Conservation (phyloP, 2,329 filamentous ascomycete genomes). For the Epichloe baconii region DNA sequence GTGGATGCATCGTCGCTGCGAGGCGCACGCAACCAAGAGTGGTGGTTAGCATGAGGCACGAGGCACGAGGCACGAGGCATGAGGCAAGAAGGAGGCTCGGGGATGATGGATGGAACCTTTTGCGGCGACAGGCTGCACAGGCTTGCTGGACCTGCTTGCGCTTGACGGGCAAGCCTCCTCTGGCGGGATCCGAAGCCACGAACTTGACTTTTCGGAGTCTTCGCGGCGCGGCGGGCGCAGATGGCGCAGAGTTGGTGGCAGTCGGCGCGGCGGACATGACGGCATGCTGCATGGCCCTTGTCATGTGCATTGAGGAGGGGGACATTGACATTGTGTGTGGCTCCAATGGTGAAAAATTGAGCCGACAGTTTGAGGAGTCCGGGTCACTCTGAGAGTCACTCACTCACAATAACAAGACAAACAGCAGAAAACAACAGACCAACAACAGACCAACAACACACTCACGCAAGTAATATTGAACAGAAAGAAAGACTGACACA, state of each 20-base stretch:
- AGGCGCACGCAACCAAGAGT: conserved; percentile 1
- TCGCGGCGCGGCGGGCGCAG: conserved; percentile 4
- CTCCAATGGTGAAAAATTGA: neutral
- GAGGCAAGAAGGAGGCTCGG: neutral
- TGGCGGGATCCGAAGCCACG: conserved; percentile 37
- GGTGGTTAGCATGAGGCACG: neutral
- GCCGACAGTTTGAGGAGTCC: no score
- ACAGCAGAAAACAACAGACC: no score
- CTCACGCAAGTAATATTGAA: no score
- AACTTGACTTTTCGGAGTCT: conserved; percentile 39
- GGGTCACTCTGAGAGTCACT: neutral
- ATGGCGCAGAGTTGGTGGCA: conserved; percentile 1
- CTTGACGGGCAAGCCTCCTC: conserved; percentile 41
- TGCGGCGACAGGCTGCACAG: conserved; percentile 40
- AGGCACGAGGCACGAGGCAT: neutral
- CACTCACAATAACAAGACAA: no score
- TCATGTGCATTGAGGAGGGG: neutral
- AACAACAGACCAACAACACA: no score
- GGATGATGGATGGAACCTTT: conserved; percentile 29
- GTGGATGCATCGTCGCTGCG: conserved; percentile 32
- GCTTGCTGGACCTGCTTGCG: conserved; percentile 47
- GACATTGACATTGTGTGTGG: neutral
- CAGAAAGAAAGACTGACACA: neutral
- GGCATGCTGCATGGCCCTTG: neutral
- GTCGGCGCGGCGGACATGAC: conserved; percentile 11